Base-by-base conservation (phyloP, 2,329 filamentous ascomycete genomes). In the Thelonectria discophora region DNA sequence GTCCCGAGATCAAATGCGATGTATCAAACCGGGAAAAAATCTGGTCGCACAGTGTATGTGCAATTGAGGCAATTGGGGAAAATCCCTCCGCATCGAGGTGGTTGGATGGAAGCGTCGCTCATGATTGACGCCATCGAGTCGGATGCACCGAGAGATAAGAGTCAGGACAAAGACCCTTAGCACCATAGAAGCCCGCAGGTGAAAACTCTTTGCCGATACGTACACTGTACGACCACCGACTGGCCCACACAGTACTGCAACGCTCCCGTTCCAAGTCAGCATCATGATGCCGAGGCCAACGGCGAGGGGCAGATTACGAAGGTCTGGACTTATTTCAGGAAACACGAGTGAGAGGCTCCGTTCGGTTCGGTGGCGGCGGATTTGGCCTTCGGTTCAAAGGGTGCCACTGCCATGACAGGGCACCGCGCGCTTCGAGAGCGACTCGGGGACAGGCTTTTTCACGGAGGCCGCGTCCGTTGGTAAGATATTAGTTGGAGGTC, bases 301-400 rank as follows among this genome's bases (percentile, higher is more conserved):
- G 39, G 56, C 45, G 15, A 56, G 53, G 45, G 59, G 37, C 50
- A 64, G 53, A 66, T 67, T 64, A 65, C 59, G 55, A 66, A 65
- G 21, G 46, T 17, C 53, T 49, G 54, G 30, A 37, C 46, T 51
- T 51, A 52, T 55, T 60, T 58, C 40, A 57, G 58, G 56, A 50
- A 64, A 68, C 62, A 69, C 60, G 45, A 66, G 58, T 60, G 59
- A 71, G 59, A 71, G 58, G 58, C 55, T 64, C 65, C 60, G 55
- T 55, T 37, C 55, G 57, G 55, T 55, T 37, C 55, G 57, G 65
- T 59, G 69, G 69, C 72, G 70, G 70, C 70, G 68, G 69, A 62
- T 58, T 69, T 21, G 42, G 60, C 60, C 9, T 55, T 68, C 69
- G 69, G 69, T 63, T 72, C 55, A 72, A 72, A 68, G 65, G 69